phyloP scores from a whole-genome alignment of 192 early-diverging fungal genomes.

The Anaeromyces robustus region DNA sequence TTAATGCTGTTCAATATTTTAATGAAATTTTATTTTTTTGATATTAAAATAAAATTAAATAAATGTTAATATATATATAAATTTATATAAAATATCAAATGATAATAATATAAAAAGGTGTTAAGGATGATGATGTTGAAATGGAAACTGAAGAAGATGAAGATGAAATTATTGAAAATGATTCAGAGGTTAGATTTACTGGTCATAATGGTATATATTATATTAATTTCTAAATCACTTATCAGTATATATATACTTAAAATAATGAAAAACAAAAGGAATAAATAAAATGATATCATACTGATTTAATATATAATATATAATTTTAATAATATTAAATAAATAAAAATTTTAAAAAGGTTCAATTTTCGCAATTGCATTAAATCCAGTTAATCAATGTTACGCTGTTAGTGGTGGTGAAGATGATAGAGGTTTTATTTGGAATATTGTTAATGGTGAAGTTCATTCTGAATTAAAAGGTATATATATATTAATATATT shows the following conservation, averaged over 20 bases:
- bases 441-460: constrained; percentile 71
- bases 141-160: constrained; percentile 12
- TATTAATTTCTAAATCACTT: too few species aligned
- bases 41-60: too few species aligned
- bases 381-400: constrained; percentile 54
- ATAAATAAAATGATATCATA: too few species aligned
- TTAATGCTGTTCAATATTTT: too few species aligned
- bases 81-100: not conserved
- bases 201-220: not conserved
- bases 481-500: constrained; percentile 12
- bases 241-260: too few species aligned
- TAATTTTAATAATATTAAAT: not conserved
- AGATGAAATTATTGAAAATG: constrained; percentile 4
- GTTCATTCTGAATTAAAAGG: constrained; percentile 42
- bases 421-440: constrained; percentile 82
- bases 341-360: constrained; percentile 21
- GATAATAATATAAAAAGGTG: constrained; percentile 2
- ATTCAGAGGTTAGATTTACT: constrained; percentile 1
- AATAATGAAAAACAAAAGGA: too few species aligned
- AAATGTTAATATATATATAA: not conserved
- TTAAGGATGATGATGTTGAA: constrained; percentile 9
- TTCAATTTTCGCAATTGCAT: constrained; percentile 68
- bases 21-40: too few species aligned
- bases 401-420: constrained; percentile 75
- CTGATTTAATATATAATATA: constrained; percentile 62